These are phyloP conservation scores for Yamadazyma spencermartinsiae DNA, from an alignment of 1,139 yeast genomes.

Conservation along the genomic window DNA sequence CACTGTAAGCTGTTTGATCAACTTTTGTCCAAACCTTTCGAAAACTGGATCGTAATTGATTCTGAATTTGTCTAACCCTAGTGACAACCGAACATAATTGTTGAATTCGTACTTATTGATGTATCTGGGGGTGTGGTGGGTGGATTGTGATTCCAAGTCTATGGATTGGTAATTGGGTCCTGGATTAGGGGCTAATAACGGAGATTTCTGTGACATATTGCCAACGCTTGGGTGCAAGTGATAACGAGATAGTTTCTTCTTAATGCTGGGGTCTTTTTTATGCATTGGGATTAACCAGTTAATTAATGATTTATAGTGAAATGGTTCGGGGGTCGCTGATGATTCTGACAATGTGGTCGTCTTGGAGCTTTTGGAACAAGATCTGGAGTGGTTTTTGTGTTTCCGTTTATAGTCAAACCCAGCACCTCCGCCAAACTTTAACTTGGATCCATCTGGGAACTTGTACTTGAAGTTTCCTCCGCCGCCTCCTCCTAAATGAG, in stretches of 20 bases:
- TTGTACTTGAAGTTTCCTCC: slow-evolving; percentile 28
- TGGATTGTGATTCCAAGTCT: slow-evolving; percentile 8
- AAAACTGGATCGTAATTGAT: slow-evolving; percentile 19
- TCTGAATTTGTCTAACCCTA: slow-evolving; percentile 14
- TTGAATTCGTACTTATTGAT: slow-evolving; percentile 12
- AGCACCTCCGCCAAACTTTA: slow-evolving; percentile 30
- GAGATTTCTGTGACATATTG: background rate
- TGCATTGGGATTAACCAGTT: slow-evolving; percentile 14
- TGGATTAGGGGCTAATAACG: background rate
- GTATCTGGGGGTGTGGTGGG: background rate
- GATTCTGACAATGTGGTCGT: background rate
- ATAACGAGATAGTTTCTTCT: slow-evolving; percentile 14
- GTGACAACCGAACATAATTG: slow-evolving; percentile 13
- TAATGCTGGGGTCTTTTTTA: slow-evolving; percentile 7
- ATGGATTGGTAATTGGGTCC: slow-evolving; percentile 6
- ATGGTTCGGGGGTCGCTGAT: background rate
- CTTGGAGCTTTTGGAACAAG: slow-evolving; percentile 1
- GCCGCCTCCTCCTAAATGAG: slow-evolving; percentile 24
- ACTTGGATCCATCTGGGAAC: slow-evolving; percentile 24
- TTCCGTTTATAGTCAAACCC: slow-evolving; percentile 25
- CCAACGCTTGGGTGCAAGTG: slow-evolving; percentile 7
- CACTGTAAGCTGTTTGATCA: slow-evolving; percentile 11
- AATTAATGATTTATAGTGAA: background rate
- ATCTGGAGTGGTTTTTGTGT: slow-evolving; percentile 7
- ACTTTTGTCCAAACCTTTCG: slow-evolving; percentile 13